phyloP scores from a whole-genome alignment of 768 basidiomycete species.

The Chiua virens region DNA sequence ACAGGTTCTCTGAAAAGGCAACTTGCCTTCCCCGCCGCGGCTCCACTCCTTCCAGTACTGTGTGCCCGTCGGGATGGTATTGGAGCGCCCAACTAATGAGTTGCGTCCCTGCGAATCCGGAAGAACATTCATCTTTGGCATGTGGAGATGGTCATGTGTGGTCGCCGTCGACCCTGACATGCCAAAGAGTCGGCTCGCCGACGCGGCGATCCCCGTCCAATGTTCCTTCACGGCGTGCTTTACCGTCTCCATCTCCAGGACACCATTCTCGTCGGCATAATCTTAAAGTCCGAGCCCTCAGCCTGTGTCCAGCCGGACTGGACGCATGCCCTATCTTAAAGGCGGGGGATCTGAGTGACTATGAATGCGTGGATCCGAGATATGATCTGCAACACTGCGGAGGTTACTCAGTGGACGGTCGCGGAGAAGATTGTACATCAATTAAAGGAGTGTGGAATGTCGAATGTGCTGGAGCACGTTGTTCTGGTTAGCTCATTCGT shows the following conservation, averaged over 20 bases:
- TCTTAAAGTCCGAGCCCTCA: slow-evolving; percentile 36
- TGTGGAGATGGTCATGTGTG: slow-evolving; percentile 50
- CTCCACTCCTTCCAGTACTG: background rate
- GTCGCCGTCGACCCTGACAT: slow-evolving; percentile 42
- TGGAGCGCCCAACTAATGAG: slow-evolving; percentile 4
- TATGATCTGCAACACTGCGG: slow-evolving; percentile 73
- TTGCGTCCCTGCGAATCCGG: slow-evolving; percentile 15
- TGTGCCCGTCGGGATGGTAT: slow-evolving; percentile 20
- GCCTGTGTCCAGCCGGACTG: slow-evolving; percentile 52
- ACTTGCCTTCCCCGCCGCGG: slow-evolving; percentile 10
- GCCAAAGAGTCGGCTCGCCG: slow-evolving; percentile 35
- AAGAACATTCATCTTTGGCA: background rate
- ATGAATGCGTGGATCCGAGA: slow-evolving; percentile 63
- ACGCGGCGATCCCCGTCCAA: slow-evolving; percentile 5
- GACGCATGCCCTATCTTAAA: slow-evolving; percentile 57
- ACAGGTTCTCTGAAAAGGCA: slow-evolving; percentile 14
- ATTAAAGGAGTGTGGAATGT: slow-evolving; percentile 69
- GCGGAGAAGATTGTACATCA: slow-evolving; percentile 69
- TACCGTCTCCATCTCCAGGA: slow-evolving; percentile 36
- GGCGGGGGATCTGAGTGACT: slow-evolving; percentile 40
- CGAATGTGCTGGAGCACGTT: slow-evolving; percentile 58
- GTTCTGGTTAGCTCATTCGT: slow-evolving; percentile 44
- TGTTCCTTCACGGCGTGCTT: slow-evolving; percentile 28
- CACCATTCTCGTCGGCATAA: slow-evolving; percentile 25
- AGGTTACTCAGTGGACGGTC: slow-evolving; percentile 63